phyloP scores from a whole-genome alignment of 768 basidiomycete species.

The Hortiboletus flavorubellus region DNA sequence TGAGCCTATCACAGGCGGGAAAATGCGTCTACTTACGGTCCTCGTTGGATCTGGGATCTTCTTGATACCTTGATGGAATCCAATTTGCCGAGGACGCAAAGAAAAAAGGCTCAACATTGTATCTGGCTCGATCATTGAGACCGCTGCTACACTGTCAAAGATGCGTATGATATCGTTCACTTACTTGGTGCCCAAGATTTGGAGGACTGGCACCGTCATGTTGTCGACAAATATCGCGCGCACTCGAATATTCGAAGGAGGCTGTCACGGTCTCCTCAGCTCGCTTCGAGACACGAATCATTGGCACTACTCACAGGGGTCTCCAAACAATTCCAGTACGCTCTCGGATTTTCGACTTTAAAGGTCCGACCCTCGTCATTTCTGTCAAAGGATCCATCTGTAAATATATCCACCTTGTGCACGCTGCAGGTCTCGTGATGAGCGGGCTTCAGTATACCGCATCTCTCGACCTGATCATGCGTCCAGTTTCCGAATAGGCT shows the following conservation, averaged over 20 bases:
- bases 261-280: constrained; percentile 11
- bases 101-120: constrained; percentile 61
- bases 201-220: constrained; percentile 47
- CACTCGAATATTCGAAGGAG: constrained; percentile 38
- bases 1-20: constrained; percentile 20
- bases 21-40: constrained; percentile 48
- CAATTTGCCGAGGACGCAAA: constrained; percentile 62
- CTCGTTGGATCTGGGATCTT: constrained; percentile 37
- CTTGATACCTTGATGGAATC: constrained; percentile 66
- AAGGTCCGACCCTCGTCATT: not conserved
- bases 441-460: constrained; percentile 22
- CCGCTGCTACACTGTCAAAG: too few relatives aligned
- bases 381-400: constrained; percentile 17
- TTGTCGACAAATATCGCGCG: constrained; percentile 52
- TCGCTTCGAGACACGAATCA: not conserved
- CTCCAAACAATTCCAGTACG: constrained; percentile 32
- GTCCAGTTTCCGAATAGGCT: constrained; percentile 37
- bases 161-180: constrained; percentile 2
- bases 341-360: constrained; percentile 14
- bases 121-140: constrained; percentile 31
- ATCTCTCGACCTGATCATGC: constrained; percentile 29
- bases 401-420: constrained; percentile 24
- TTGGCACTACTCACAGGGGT: constrained; percentile 30
- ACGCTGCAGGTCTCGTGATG: constrained; percentile 13
- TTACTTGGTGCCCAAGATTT: constrained; percentile 57